These are phyloP conservation scores for Hanseniaspora meyeri DNA, from an alignment of 805 yeast species.

Conservation along the genomic window DNA sequence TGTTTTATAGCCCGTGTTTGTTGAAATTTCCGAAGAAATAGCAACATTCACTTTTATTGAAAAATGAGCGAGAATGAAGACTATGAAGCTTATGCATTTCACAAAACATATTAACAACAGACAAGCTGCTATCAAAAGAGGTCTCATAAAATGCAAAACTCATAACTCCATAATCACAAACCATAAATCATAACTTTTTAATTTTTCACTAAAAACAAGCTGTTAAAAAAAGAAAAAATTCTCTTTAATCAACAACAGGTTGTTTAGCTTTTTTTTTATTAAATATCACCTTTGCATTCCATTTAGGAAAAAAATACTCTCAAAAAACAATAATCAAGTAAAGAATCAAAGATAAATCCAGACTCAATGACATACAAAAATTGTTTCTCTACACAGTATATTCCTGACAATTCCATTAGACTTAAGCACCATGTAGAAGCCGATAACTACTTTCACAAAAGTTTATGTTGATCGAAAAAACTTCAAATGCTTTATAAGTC, in stretches of 20 bases:
- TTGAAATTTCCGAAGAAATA: not conserved
- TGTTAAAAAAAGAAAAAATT: not conserved
- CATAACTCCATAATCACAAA: conserved; percentile 2
- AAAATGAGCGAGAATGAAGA: conserved; percentile 5
- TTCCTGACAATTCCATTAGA: conserved; percentile 11
- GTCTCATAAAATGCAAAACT: not conserved
- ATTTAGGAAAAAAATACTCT: conserved; percentile 6
- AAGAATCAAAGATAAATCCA: conserved; percentile 1
- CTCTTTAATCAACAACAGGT: not conserved
- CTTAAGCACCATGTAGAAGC: conserved; percentile 3
- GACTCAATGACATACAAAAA: conserved; percentile 13
- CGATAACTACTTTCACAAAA: conserved; percentile 13
- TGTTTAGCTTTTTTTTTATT: conserved; percentile 3
- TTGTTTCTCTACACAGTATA: conserved; percentile 1
- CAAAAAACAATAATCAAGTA: conserved; percentile 12
- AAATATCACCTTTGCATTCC: conserved; percentile 15
- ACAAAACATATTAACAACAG: not conserved
- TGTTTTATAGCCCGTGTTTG: conserved; percentile 2
- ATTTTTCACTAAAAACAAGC: conserved; percentile 6
- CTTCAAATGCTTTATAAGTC: conserved; percentile 3
- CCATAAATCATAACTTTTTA: conserved; percentile 14
- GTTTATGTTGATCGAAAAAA: conserved; percentile 5
- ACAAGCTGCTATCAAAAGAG: conserved; percentile 2
- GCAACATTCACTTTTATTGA: not conserved
- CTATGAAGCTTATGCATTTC: not conserved